Evolutionary conservation across 352 stramenopile genomes (phyloP), one percentile per base, ranked within the genome.

Genomic region (Phytophthora meadii): DNA sequence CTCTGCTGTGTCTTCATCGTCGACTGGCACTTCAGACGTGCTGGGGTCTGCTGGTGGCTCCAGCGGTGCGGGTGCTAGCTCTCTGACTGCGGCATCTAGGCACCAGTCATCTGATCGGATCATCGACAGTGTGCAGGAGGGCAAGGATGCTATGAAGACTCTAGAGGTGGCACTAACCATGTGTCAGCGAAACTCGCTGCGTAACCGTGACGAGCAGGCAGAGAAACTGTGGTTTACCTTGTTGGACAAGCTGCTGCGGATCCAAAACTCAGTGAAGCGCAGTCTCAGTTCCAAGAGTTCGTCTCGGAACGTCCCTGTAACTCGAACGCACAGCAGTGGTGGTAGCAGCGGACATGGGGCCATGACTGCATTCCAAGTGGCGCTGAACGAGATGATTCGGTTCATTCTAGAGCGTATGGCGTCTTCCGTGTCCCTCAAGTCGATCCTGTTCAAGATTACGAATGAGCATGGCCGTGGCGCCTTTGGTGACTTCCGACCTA

Each of bases 221-320:
- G 93, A 97, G 61, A 95, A 98, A 54, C 79, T 98, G 10, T 98
- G 94, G 94, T 98, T 98, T 64, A 97, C 95, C 55, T 79, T 98
- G 24, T 68, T 98, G 25, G 95, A 98, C 74, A 89, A 95, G 64
- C 69, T 98, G 14, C 77, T 98, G 53, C 92, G 96, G 61, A 94
- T 96, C 49, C 96, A 98, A 66, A 92, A 92, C 24, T 89, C 95
- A 9, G 79, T 98, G 7, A 93, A 97, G 68, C 81, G 93, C 32
- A 84, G 85, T 10, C 92, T 95, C 41, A 90, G 92, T 67, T 90
- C 79, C 28, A 92, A 83, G 72, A 84, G 67, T 12, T 73, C 84
- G 6, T 74, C 84, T 8, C 83, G 71, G 17, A 95, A 78, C 70
- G 62, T 70, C 28, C 71, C 71, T 41, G 67, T 74, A 28, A 68